A percentile compares a stretch with the other conserved stretches of the same genome.
phyloP scores from a whole-genome alignment of 208 protist species.

The Acanthamoeba sp. region DNA sequence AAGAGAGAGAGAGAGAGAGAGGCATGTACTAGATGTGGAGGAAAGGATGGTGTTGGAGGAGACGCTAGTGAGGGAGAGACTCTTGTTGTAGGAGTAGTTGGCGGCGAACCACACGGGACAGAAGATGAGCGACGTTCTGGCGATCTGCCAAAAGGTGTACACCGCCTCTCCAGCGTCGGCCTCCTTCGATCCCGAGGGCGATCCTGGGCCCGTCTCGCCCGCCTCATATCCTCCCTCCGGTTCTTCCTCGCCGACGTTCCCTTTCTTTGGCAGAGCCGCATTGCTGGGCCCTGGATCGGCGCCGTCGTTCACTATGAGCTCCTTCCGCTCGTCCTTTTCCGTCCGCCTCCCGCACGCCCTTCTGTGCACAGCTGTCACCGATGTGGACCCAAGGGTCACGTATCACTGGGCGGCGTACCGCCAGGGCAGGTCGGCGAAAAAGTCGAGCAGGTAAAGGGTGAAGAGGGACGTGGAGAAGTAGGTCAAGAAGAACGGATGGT shows the following conservation, averaged over 20 bases:
- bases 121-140: slow-evolving; percentile 74
- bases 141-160: slow-evolving; percentile 72
- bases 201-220: too few relatives aligned
- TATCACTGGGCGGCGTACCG: background rate
- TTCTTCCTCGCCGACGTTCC: too few relatives aligned
- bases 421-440: slow-evolving; percentile 33
- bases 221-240: background rate
- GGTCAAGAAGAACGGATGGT: slow-evolving; percentile 86
- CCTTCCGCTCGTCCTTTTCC: background rate
- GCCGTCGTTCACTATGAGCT: slow-evolving; percentile 29
- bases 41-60: slow-evolving; percentile 79
- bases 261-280: too few relatives aligned
- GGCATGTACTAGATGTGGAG: slow-evolving; percentile 48
- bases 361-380: background rate
- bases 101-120: slow-evolving; percentile 78
- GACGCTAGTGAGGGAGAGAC: slow-evolving; percentile 76
- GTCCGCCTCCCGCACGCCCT: background rate
- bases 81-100: slow-evolving; percentile 78
- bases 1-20: background rate
- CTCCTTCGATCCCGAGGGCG: too few relatives aligned
- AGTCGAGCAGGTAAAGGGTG: slow-evolving; percentile 78
- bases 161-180: background rate
- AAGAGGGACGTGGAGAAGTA: slow-evolving; percentile 84
- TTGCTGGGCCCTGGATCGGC: background rate
- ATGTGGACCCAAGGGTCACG: background rate